Evolutionary conservation across 345 rosid genomes (phyloP), one percentile per base, ranked within the genome.

Genomic region (Hibiscus tridactylites): DNA sequence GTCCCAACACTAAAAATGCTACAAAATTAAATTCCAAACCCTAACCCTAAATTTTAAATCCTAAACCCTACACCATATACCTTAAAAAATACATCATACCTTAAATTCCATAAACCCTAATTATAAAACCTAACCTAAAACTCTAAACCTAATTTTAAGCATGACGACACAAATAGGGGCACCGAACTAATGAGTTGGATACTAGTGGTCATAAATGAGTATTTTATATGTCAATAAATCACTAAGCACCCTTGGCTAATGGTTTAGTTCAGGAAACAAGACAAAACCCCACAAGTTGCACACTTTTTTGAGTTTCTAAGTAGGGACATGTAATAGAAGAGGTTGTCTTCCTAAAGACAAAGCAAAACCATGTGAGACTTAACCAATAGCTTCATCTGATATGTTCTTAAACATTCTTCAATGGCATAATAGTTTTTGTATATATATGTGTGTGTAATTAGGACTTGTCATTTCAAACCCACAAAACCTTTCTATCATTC

Each of bases 281-380:
- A 46, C 33, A 54, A 13, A 33, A 33, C 15, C 4, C 16, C 64
- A 19, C 35, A 69, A 70, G 73, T 56, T 39, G 63, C 73, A 57
- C 24, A 12, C 7, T 39, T 19, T 42, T 61, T 44, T 71, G 1
- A 13, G 67, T 24, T 59, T 29, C 29, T 28, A 61, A 17, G 69
- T 61, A 62, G 75, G 74, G n/a, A 47, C 65, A 16, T 29, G 37
- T 21, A 56, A 64, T 21, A 12, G 33, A 28, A 17, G 61, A 61
- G 44, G 44, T 33, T 46, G 75, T 62, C 69, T 1, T 72, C 16
- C 21, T 33, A 33, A 72, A 62, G 75, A 61, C 62, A 49, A 72
- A 61, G 61, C 75, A 72, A 46, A 61, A 61, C 75, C 75, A 72
- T 72, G 75, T 72, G 75, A 72, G 35, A 46, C 60, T 61, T 28